These are phyloP conservation scores for Leccinum truebloodii DNA, from an alignment of 768 basidiomycete genomes.

Conservation along the genomic window DNA sequence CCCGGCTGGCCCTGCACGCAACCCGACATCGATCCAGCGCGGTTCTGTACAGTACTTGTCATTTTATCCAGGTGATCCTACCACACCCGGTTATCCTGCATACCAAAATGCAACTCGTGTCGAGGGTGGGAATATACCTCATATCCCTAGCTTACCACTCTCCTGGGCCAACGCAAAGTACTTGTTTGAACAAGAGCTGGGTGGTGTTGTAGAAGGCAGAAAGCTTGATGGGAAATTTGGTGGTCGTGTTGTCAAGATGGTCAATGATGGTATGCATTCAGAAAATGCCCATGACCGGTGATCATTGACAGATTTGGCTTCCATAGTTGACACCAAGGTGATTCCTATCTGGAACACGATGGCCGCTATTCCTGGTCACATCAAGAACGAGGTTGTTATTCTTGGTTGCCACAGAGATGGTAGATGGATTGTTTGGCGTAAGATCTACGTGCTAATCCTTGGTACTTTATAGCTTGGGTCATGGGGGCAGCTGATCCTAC, in stretches of 20 bases:
- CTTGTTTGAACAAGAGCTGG: conserved; percentile 59
- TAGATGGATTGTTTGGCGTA: conserved; percentile 29
- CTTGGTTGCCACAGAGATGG: conserved; percentile 90
- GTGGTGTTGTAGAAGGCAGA: conserved; percentile 38
- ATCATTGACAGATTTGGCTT: neutral
- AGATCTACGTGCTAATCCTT: conserved; percentile 3
- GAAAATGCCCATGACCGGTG: neutral
- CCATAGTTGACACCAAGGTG: conserved; percentile 68
- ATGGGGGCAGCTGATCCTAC: conserved; percentile 57
- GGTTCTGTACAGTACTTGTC: conserved; percentile 78
- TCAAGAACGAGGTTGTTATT: conserved; percentile 81
- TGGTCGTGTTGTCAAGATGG: conserved; percentile 45
- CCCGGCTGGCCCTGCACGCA: conserved; percentile 84
- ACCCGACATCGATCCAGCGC: conserved; percentile 79
- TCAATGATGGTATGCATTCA: conserved; percentile 50
- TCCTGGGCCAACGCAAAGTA: conserved; percentile 81
- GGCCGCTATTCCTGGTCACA: conserved; percentile 78
- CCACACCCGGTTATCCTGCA: conserved; percentile 85
- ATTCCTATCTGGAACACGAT: conserved; percentile 92
- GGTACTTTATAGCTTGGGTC: conserved; percentile 30
- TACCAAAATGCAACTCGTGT: conserved; percentile 77
- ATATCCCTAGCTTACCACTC: conserved; percentile 82
- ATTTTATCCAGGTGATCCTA: conserved; percentile 72
- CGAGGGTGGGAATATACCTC: conserved; percentile 61
- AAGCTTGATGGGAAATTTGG: conserved; percentile 53